Evolutionary conservation across 1,139 yeast species (phyloP), one percentile per base, ranked within the genome.

Genomic region (Kodamaea plutei): DNA sequence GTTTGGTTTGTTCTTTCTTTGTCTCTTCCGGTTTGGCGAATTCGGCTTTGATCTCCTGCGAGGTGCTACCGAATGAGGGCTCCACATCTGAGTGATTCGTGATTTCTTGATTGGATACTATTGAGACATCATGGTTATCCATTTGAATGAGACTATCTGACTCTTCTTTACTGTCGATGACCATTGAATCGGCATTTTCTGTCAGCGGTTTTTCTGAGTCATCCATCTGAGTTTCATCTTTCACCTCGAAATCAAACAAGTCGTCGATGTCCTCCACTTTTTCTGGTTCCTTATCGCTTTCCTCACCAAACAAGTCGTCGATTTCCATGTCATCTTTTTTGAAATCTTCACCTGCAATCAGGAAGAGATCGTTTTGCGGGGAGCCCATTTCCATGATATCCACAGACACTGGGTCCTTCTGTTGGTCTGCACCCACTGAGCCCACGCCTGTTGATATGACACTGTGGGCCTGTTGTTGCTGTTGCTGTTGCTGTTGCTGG

Each of bases 261-360:
- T 40, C 47, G 15, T 38, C 42, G 15, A 14, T 10, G 4, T 17
- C 20, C 13, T 23, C 32, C 11, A 27, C 43, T n/a, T n/a, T n/a
- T 7, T 41, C 50, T n/a, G 36, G 52, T 29, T 52, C 34, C 10
- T 27, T 50, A 20, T 56, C 63, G 26, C 54, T 58, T 8, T 56
- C 61, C 9, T 54, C 71, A 2, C 76, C 72, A 46, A 68, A 67
- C 25, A 69, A 58, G 28, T 67, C 73, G 24, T 66, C 69, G 31
- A 57, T 53, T 34, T 60, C 65, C 41, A 52, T 54, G 10, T 54
- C 61, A 7, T 28, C 35, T 9, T 24, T 26, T 21, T 10, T 25
- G 20, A 16, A 26, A 20, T 26, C 24, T 5, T 21, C 23, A 8
- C 11, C 15, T 20, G 15, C 6, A 8, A 23, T 23, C 30, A 23